phyloP scores from a whole-genome alignment of 2,329 filamentous ascomycete species.

The Aspergillus bombycis region DNA sequence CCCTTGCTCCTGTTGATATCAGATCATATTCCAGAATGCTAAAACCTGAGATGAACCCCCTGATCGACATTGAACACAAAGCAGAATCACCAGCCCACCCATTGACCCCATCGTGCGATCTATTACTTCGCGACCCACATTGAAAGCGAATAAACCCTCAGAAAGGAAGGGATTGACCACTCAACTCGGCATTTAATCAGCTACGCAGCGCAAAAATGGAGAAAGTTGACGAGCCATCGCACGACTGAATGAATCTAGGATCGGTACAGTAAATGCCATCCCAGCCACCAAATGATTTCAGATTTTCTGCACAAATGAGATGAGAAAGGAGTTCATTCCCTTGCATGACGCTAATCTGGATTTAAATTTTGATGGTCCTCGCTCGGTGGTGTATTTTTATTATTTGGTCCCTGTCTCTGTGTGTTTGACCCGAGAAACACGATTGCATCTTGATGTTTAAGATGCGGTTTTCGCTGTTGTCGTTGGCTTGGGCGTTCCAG shows the following conservation, averaged over 20 bases:
- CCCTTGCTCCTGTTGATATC: not conserved
- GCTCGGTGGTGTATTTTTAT: not conserved
- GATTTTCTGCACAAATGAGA: not conserved
- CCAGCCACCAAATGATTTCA: not conserved
- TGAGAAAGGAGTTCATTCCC: not conserved
- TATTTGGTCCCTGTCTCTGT: not conserved
- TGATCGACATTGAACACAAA: not conserved
- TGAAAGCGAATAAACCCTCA: not conserved
- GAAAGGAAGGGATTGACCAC: not conserved
- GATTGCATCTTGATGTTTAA: not conserved
- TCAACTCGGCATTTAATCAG: not conserved
- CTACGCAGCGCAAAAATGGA: not conserved
- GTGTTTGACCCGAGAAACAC: no score
- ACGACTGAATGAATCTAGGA: not conserved
- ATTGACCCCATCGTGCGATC: not conserved
- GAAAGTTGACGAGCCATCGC: not conserved
- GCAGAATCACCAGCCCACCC: not conserved
- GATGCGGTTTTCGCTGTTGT: not conserved
- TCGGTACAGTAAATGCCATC: not conserved
- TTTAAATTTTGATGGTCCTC: not conserved
- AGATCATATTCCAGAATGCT: not conserved
- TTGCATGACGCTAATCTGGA: not conserved
- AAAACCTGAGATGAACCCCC: not conserved
- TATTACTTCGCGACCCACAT: not conserved
- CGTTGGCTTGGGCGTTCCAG: slow-evolving; percentile 15